These are phyloP conservation scores for Pulveroboletus sp. DNA, from an alignment of 768 basidiomycete genomes.

Conservation along the genomic window DNA sequence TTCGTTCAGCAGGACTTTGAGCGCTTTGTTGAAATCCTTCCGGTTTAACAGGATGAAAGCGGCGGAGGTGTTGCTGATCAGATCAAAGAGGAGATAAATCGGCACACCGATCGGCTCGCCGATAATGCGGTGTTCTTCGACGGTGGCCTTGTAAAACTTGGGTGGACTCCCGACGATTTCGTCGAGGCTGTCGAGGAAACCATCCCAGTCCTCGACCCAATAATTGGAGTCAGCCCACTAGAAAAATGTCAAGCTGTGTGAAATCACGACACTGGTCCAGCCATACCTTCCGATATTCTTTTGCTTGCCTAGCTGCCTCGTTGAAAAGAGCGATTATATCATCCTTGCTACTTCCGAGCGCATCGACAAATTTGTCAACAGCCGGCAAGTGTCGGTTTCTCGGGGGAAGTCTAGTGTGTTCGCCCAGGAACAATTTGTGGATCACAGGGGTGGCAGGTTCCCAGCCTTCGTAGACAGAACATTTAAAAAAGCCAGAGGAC, in stretches of 20 bases:
- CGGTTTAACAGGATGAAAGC: background rate
- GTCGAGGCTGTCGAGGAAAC: background rate
- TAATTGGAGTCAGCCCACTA: conserved; percentile 2
- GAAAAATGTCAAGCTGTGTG: background rate
- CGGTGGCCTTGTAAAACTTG: background rate
- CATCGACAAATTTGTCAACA: too few species aligned
- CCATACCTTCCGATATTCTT: background rate
- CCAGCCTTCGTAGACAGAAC: too few species aligned
- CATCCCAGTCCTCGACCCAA: background rate
- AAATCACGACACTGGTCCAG: too few species aligned
- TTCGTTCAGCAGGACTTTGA: background rate
- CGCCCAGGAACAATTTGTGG: too few species aligned
- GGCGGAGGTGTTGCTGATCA: conserved; percentile 1
- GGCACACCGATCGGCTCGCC: conserved; percentile 1
- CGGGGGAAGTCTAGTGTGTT: too few species aligned
- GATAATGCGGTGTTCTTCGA: background rate
- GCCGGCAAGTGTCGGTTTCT: too few species aligned
- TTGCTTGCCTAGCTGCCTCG: too few species aligned
- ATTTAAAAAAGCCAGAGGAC: too few species aligned
- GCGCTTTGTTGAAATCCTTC: background rate
- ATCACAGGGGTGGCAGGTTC: too few species aligned
- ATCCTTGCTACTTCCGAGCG: too few species aligned
- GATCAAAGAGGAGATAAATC: background rate
- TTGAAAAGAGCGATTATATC: too few species aligned
- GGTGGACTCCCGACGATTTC: background rate